Evolutionary conservation across 345 rosid genomes (phyloP), one percentile per base, ranked within the genome.

Genomic region (Isatis tinctoria): DNA sequence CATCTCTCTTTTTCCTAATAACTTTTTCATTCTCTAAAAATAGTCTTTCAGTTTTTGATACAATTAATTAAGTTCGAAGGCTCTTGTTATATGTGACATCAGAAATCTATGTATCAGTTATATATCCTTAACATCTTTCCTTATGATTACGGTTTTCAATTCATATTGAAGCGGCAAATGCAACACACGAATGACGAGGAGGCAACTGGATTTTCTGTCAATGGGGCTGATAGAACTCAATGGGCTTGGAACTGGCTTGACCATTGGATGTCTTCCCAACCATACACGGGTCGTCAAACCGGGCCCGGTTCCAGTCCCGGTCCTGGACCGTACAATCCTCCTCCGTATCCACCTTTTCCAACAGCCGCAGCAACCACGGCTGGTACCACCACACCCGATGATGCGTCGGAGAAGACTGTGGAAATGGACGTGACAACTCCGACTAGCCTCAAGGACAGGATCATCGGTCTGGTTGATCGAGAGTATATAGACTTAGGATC

Each of bases 181-280:
- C 88, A 80, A n/a, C 82, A 74, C 20, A 76, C 78, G 17, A 70
- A 77, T 16, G 77, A 61, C 6, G 74, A 74, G 1, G 94, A 84
- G 6, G 35, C 11, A 10, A 16, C 52, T 51, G 89, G 80, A 17
- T 49, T 83, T 1, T 78, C 79, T 36, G 65, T 30, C 4, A 60
- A 79, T 7, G 95, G 85, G 32, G 70, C 54, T 1, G 92, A 84
- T 26, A 86, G 82, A 73, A 80, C 75, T 11, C 88, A 87, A 30
- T 86, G 91, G 99, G 96, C 91, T 3, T 90, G 92, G 97, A 95
- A 95, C 44, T 95, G 97, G 97, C 87, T 92, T 7, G 96, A 95
- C 72, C 86, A 82, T 16, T 92, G 99, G 99, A 90, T 95, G 97
- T 86, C 97, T 16, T 65, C 96, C 1, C 97, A 94, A 40, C 91